These are phyloP conservation scores for Annona cherimola DNA, from an alignment of 164 flowering plant species.

Conservation along the genomic window DNA sequence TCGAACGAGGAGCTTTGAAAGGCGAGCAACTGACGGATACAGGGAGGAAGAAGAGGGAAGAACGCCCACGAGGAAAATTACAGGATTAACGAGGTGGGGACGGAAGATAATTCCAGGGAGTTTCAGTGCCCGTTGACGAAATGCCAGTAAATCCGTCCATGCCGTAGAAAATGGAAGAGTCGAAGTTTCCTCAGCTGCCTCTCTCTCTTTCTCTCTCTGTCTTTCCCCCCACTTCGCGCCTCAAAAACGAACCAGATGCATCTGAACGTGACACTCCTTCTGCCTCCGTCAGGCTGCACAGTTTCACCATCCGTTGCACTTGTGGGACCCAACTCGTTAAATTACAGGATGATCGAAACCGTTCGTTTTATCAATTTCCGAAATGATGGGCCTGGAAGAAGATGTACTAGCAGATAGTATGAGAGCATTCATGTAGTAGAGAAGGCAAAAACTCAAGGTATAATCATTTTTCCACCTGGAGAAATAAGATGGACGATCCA, in stretches of 20 bases:
- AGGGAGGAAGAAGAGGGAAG: not conserved
- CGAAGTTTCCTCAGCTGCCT: not conserved
- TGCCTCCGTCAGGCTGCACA: not conserved
- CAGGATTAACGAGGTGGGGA: not conserved
- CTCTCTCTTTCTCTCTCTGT: not conserved
- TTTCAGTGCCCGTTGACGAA: not conserved
- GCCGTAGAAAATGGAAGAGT: not conserved
- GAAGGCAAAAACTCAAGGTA: too few relatives aligned
- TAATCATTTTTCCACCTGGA: too few relatives aligned
- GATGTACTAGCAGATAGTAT: too few relatives aligned
- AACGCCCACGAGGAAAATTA: not conserved
- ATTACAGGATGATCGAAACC: too few relatives aligned
- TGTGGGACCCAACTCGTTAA: too few relatives aligned
- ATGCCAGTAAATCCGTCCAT: not conserved
- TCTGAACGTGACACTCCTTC: not conserved
- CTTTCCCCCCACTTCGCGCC: not conserved
- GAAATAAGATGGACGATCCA: too few relatives aligned
- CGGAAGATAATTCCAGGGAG: not conserved
- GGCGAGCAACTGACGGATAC: not conserved
- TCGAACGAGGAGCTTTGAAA: not conserved
- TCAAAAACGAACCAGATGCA: not conserved
- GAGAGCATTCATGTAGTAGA: too few relatives aligned
- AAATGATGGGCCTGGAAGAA: too few relatives aligned
- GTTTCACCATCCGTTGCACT: too few relatives aligned
- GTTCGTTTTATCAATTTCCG: too few relatives aligned